Base-by-base conservation (phyloP, 2,329 filamentous ascomycete species). In the Trichoderma koningii region DNA sequence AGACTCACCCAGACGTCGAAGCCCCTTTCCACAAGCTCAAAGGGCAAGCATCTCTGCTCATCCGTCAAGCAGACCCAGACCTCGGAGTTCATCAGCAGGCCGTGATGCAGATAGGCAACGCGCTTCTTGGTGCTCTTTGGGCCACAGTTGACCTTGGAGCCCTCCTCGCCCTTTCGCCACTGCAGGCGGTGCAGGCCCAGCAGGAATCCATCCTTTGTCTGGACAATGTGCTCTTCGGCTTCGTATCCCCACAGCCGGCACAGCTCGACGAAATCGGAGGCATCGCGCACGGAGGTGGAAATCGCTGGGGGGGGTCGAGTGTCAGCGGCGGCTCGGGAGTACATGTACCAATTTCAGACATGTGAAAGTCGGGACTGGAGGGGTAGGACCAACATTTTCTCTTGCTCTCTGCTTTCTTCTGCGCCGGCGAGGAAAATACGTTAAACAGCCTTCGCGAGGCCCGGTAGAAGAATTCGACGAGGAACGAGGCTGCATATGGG, bases 1-100 rank as follows among this genome's bases (percentile, higher is more conserved):
- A 23, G 30, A 79, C 86, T 71, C 78, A 90, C 88, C 92, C 95
- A 99, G 69, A 98, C 94, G 80, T 99, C 95, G 72, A 96, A 99
- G 3, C 95, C 95, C 72, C 86, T 85, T 73, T 97, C 92, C 0
- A 96, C 92, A 50, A 99, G 82, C 70, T 90, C 85, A 74, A 99
- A 98, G 0, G 95, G 92, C 45, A 99, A 81, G 70, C 90, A 94
- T 70, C 93, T 86, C 76, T 96, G 85, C 70, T 89, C 88, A 70
- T 97, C 91, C 0, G 94, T 96, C 74, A 94, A 80, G 73, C 92
- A 96, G 9, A 98, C 92, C 95, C 95, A 99, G 41, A 99, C 94
- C 77, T 99, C 95, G 71, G 93, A 97, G 78, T 97, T 98, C 95
- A 99, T 99, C 73, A 99, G 85, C 65, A 99, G 83, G 9, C 94